Conservation (phyloP, 805 yeast genomes). For the Cyberlindnera sargentensis region DNA sequence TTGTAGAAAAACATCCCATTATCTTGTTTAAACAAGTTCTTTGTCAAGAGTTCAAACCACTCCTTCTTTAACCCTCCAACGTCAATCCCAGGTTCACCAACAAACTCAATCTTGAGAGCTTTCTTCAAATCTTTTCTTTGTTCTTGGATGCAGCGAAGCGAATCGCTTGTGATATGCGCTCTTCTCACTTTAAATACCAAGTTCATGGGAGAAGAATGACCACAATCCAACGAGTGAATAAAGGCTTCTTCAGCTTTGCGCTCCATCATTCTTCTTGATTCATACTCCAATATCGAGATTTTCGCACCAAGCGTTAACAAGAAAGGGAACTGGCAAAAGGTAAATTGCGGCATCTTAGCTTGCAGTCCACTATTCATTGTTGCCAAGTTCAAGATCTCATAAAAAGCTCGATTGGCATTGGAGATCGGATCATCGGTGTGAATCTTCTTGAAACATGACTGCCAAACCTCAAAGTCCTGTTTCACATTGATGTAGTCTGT, state of each 20-base stretch:
- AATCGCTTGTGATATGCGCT: conserved; percentile 60
- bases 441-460: conserved; percentile 27
- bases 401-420: conserved; percentile 3
- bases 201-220: conserved; percentile 57
- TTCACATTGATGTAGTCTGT: conserved; percentile 73
- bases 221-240: conserved; percentile 59
- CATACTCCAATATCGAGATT: conserved; percentile 73
- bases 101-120: conserved; percentile 69
- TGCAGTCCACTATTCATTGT: conserved; percentile 1
- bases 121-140: conserved; percentile 61
- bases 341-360: conserved; percentile 28
- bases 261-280: conserved; percentile 76
- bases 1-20: conserved; percentile 61
- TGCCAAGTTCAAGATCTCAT: conserved; percentile 14
- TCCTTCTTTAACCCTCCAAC: conserved; percentile 94
- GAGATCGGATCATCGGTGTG: neutral
- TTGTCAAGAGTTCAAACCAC: conserved; percentile 78
- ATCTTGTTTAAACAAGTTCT: conserved; percentile 60
- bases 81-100: conserved; percentile 88
- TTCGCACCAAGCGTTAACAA: conserved; percentile 76
- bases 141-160: conserved; percentile 53
- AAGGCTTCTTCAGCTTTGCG: conserved; percentile 86
- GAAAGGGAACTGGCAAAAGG: conserved; percentile 81
- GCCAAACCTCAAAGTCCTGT: conserved; percentile 85
- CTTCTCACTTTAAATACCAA: conserved; percentile 67